Conservation (phyloP, 2,329 filamentous ascomycete species). For the Tolypocladium capitatum region DNA sequence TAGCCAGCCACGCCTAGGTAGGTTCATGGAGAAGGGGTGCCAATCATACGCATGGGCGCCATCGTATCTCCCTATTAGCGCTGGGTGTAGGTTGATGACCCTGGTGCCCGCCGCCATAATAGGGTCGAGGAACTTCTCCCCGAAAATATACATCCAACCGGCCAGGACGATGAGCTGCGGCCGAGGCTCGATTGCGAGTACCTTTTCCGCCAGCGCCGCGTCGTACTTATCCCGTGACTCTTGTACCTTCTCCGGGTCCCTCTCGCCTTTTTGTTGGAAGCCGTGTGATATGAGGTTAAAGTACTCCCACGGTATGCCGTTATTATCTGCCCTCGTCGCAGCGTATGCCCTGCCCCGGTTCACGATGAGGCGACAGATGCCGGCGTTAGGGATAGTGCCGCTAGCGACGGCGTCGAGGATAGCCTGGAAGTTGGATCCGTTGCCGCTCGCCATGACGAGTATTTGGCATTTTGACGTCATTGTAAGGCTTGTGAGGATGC, state of each 20-base stretch:
- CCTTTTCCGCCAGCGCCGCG: conserved; percentile 53
- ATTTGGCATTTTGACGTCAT: conserved; percentile 30
- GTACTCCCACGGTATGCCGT: conserved; percentile 52
- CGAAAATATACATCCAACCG: conserved; percentile 81
- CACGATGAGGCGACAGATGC: conserved; percentile 33
- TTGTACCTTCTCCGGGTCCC: conserved; percentile 38
- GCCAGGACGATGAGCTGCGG: conserved; percentile 70
- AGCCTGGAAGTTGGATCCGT: conserved; percentile 68
- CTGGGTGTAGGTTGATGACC: conserved; percentile 75
- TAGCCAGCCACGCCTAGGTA: too few relatives aligned
- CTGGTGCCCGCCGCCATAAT: conserved; percentile 47
- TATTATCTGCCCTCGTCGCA: conserved; percentile 20
- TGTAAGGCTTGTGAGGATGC: not conserved
- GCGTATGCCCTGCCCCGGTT: conserved; percentile 37
- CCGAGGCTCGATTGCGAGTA: conserved; percentile 39
- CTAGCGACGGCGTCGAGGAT: conserved; percentile 38
- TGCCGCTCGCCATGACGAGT: conserved; percentile 58
- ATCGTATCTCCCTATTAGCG: conserved; percentile 58
- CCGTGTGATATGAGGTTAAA: conserved; percentile 72
- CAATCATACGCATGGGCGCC: conserved; percentile 45
- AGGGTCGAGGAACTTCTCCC: conserved; percentile 54
- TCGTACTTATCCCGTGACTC: conserved; percentile 59
- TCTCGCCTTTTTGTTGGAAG: conserved; percentile 40
- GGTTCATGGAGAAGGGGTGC: too few relatives aligned
- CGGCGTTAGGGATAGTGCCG: conserved; percentile 25